A percentile compares a stretch with the other conserved stretches of the same genome.
These are phyloP conservation scores for Trichosporon coremiiforme DNA, from an alignment of 1,284 basidiomycete species.

Conservation along the genomic window DNA sequence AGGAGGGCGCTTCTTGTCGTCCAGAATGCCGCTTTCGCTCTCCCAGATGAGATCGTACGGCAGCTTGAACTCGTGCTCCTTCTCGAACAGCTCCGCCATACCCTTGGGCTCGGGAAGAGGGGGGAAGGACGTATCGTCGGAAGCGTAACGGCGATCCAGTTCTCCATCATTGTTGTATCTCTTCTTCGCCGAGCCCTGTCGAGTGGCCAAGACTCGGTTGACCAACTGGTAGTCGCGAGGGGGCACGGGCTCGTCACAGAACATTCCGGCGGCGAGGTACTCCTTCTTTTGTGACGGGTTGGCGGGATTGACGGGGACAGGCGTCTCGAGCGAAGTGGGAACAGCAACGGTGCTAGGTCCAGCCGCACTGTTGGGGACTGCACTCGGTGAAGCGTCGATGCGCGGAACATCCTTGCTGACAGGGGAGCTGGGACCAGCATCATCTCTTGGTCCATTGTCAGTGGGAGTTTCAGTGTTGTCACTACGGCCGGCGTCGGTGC, in stretches of 20 bases:
- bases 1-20: conserved; percentile 52
- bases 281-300: conserved; percentile 39
- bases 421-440: not conserved
- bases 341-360: not conserved
- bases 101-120: conserved; percentile 50
- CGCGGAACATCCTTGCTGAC: not conserved
- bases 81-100: conserved; percentile 42
- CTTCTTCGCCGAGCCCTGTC: not conserved
- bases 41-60: conserved; percentile 54
- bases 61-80: conserved; percentile 51
- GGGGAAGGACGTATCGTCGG: conserved; percentile 35
- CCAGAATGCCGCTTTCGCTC: conserved; percentile 51
- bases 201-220: conserved; percentile 36
- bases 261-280: conserved; percentile 48
- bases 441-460: not conserved
- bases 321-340: not conserved
- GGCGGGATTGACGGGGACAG: not conserved
- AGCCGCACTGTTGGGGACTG: not conserved
- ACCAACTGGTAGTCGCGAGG: conserved; percentile 37
- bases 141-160: not conserved
- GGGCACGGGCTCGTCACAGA: conserved; percentile 46
- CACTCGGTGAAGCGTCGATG: not conserved
- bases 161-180: not conserved
- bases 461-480: not conserved
- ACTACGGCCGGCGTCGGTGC: not conserved